Base-by-base conservation (phyloP, 2,329 filamentous ascomycete genomes). In the Botryotinia calthae region DNA sequence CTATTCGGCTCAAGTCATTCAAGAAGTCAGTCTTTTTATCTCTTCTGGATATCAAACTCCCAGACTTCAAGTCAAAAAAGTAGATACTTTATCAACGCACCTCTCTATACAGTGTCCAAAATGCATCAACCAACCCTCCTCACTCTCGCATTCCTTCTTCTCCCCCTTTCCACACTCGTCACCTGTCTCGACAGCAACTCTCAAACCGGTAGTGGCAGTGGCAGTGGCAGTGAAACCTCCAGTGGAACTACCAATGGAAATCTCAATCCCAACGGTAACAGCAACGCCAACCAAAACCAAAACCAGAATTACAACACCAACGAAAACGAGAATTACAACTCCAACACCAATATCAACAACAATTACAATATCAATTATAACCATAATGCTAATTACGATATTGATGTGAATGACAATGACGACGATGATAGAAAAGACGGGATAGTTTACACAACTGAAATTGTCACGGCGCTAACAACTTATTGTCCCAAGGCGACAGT, bases 401-500 rank as follows among this genome's bases (percentile, higher is more conserved):
- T 34, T 44, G 46, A 65, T 25, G 22, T n/a, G 20, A 67, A 51
- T 25, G 28, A 37, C 44, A 9, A 66, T 28, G 48, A n/a, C 31
- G 20, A 51, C 12, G 42, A 40, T 6, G 42, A 25, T 2, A n/a
- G 34, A 31, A 42, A 63, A 18, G 25, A 44, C 7, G 40, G n/a
- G 22, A 2, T 67, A 22, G 46, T 67, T 8, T 67, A 54, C 20
- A 70, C 67, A 4, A 70, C 67, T 4, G 67, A 58, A n/a, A 61
- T 61, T 9, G 48, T 58, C 54, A 59, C 48, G 16, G 37, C 40
- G 8, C 40, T 70, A 10, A 70, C 54, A 8, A 70, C 67, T 22
- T 61, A 70, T 70, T 42, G 31, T 61, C 54, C 54, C 25, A 6
- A n/a, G 18, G 46, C 67, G n/a, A 70, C 67, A 25, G n/a, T 44